phyloP scores from a whole-genome alignment of 805 yeast species.

The Middelhovenomyces tepae region DNA sequence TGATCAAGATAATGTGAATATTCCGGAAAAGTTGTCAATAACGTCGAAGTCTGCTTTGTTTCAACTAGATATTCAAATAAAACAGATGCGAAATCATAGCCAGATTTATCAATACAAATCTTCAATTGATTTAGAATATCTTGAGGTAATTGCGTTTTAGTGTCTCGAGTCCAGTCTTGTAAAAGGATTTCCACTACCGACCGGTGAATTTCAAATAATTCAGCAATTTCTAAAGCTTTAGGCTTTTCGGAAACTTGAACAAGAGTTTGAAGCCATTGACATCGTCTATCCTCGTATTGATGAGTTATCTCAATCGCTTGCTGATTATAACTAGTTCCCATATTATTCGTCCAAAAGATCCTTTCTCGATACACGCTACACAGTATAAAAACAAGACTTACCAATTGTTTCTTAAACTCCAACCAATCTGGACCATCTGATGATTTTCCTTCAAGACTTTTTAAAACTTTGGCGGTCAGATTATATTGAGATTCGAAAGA shows the following conservation, averaged over 20 bases:
- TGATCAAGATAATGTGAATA: constrained; percentile 40
- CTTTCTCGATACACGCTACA: constrained; percentile 29
- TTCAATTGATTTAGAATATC: constrained; percentile 2
- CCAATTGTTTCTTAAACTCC: constrained; percentile 22
- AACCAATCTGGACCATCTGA: constrained; percentile 1
- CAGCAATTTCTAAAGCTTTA: constrained; percentile 56
- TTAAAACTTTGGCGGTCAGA: constrained; percentile 13
- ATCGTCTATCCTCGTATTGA: constrained; percentile 25
- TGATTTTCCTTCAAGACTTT: constrained; percentile 7
- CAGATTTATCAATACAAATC: constrained; percentile 43
- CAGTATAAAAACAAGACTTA: constrained; percentile 33
- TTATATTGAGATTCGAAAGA: constrained; percentile 20
- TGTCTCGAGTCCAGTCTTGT: constrained; percentile 28
- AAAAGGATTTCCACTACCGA: constrained; percentile 51
- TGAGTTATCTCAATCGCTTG: constrained; percentile 11
- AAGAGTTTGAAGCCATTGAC: constrained; percentile 52
- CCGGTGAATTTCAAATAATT: constrained; percentile 53
- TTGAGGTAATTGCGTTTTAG: neutral
- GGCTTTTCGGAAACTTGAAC: constrained; percentile 40
- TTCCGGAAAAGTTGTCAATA: constrained; percentile 50
- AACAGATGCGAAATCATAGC: constrained; percentile 57
- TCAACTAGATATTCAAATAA: constrained; percentile 52
- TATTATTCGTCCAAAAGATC: constrained; percentile 10
- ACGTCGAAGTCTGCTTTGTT: constrained; percentile 40
- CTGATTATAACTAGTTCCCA: constrained; percentile 5